These are phyloP conservation scores for Chalciporus pseudorubinellus DNA, from an alignment of 768 basidiomycete genomes.

Conservation along the genomic window DNA sequence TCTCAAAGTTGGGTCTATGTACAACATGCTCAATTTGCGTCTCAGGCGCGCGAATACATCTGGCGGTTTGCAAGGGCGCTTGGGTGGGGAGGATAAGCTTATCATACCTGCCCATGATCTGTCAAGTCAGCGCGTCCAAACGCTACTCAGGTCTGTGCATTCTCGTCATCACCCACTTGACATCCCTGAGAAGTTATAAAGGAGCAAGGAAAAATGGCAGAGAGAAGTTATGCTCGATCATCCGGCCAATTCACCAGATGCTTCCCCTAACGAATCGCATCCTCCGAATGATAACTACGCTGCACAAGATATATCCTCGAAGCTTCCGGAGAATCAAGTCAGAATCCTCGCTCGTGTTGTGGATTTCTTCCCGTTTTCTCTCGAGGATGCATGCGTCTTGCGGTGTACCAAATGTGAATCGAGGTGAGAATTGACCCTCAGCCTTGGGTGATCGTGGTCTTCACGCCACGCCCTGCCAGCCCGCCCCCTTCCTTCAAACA, in stretches of 20 bases:
- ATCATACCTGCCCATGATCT: constrained; percentile 18
- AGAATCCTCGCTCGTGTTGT: constrained; percentile 47
- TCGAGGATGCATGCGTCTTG: constrained; percentile 47
- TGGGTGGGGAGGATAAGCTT: constrained; percentile 31
- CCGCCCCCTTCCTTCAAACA: constrained; percentile 40
- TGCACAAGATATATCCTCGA: constrained; percentile 38
- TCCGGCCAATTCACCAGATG: background rate
- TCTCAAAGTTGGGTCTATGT: constrained; percentile 42
- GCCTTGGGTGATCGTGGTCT: background rate
- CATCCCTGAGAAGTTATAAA: constrained; percentile 13
- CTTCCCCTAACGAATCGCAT: constrained; percentile 3
- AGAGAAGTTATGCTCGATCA: constrained; percentile 19
- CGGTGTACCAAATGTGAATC: constrained; percentile 52
- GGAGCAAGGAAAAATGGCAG: constrained; percentile 35
- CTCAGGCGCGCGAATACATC: constrained; percentile 30
- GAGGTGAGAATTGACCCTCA: constrained; percentile 38
- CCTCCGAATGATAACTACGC: constrained; percentile 16
- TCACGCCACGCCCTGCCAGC: constrained; percentile 31
- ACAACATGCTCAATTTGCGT: constrained; percentile 51
- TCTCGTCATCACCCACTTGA: background rate
- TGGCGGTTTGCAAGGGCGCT: constrained; percentile 20
- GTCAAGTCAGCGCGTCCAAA: constrained; percentile 15
- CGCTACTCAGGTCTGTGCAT: constrained; percentile 20
- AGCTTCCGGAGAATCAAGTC: constrained; percentile 37
- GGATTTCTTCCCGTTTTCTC: constrained; percentile 53